Evolutionary conservation across 768 basidiomycete species (phyloP), one percentile per base, ranked within the genome.

Genomic region (Grammothele lineata): DNA sequence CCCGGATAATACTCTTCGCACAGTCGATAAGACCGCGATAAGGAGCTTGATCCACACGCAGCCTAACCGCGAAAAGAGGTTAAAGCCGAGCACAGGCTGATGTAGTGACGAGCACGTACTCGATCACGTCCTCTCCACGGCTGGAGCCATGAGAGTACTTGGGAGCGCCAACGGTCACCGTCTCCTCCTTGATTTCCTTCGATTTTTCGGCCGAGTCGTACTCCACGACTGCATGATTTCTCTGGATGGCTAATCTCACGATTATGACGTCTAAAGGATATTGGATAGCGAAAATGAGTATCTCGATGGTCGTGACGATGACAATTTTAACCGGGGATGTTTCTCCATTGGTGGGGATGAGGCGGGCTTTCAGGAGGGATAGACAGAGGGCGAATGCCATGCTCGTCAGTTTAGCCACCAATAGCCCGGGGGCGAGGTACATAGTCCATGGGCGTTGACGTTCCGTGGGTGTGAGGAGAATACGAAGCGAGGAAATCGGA

Each of bases 401-500:
- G 48, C 76, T 75, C 17, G 69, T 43, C 4, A 74, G 53, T 38
- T 77, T 65, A 0, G 72, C 65, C 3, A 66, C 58, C 30, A 80
- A 65, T 34, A 84, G 66, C 14, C 80, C 90, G 0, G 90, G 90
- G 1, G 89, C 91, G 34, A 87, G 56, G 61, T 89, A 92, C 36
- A 92, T 62, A 32, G 83, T 73, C 88, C 88, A 92, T 3, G 88
- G 90, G 9, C 76, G 76, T 23, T 77, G 75, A 43, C 82, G 79
- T 62, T 92, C 90, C 5, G 88, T 90, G 4, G 87, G 85, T 0
- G 90, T 92, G 45, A 92, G 71, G 26, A 92, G 70, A 48, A 83
- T 64, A 18, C 85, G 84, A 14, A 92, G 64, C 17, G 85, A 77
- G 50, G 75, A 70, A 45, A 75, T 58, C 2, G 74, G 69, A 26